Evolutionary conservation across 805 yeast species (phyloP).

Genomic region (Martiniozyma abietophila): DNA sequence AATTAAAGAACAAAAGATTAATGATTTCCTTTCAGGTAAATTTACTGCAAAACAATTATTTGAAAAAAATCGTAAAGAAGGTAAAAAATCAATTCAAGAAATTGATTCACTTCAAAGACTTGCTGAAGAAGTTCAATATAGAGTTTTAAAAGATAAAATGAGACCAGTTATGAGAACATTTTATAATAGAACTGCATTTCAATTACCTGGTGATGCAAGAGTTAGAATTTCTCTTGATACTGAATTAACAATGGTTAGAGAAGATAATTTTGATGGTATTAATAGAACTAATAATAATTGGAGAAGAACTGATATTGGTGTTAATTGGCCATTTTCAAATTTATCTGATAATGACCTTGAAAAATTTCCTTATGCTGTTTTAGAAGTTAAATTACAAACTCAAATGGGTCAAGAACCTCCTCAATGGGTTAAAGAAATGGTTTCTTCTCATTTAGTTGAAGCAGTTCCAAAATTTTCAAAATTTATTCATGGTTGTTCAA

Average conservation of each 20-base stretch:
- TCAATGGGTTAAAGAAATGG: slow-evolving; percentile 89
- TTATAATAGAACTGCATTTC: slow-evolving; percentile 97
- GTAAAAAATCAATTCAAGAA: slow-evolving; percentile 78
- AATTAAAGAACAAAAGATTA: slow-evolving; percentile 83
- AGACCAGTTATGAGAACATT: slow-evolving; percentile 95
- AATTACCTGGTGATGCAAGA: slow-evolving; percentile 97
- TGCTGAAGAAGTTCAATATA: slow-evolving; percentile 88
- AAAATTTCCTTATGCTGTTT: slow-evolving; percentile 93
- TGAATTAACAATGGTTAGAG: slow-evolving; percentile 94
- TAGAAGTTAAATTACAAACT: slow-evolving; percentile 95
- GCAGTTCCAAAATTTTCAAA: slow-evolving; percentile 98
- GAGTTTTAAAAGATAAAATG: slow-evolving; percentile 71
- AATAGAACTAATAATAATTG: slow-evolving; percentile 90
- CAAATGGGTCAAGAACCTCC: slow-evolving; percentile 99
- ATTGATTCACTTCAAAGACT: slow-evolving; percentile 86
- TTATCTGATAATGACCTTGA: slow-evolving; percentile 78
- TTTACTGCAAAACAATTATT: slow-evolving; percentile 85
- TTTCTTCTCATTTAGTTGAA: slow-evolving; percentile 87
- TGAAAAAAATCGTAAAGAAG: slow-evolving; percentile 87
- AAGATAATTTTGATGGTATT: slow-evolving; percentile 89
- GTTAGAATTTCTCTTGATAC: slow-evolving; percentile 98
- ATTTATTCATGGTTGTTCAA: slow-evolving; percentile 93
- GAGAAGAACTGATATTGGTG: slow-evolving; percentile 98
- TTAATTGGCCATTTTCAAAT: slow-evolving; percentile 89
- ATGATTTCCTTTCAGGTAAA: slow-evolving; percentile 72